Base-by-base conservation (phyloP, 441 rosid species). In the Daphne laureola region DNA sequence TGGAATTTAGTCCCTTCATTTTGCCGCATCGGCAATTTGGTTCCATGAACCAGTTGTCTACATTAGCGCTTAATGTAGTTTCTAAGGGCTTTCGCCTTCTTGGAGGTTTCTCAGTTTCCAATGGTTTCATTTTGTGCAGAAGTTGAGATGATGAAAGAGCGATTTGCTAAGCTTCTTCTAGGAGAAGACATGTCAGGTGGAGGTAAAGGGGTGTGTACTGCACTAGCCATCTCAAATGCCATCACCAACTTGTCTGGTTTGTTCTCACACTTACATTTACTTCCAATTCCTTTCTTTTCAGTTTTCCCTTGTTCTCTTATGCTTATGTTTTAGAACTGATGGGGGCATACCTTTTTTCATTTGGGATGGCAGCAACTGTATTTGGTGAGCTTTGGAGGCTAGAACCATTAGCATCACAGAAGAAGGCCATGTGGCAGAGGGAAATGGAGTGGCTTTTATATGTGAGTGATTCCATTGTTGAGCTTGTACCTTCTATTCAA, bases 161-260 rank as follows among this genome's bases (percentile, higher is more conserved):
- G 97, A 76, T 93, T 87, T 59, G 96, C 97, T 2, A 93, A 93
- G 84, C 83, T 93, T 47, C 92, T 93, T 47, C 67, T 92, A 1
- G 98, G 98, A 49, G 98, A 92, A 56, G 98, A 92, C 69, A 92
- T 92, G 98, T 92, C 98, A 11, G 98, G 97, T 11, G 95, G 98
- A 46, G 96, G 97, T 12, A 87, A 93, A 72, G 98, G 98, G 36
- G 98, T 85, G 42, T 93, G 95, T 58, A 89, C 90, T 26, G 97
- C 98, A 1, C 96, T 93, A 59, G 97, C 98, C 26, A 93, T 93
- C 70, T 93, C 93, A 21, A 93, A 89, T 69, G 96, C 98, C 55
- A 87, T 93, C 65, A 90, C 97, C 16, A 90, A 93, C 73, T 96
- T 90, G 63, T 89, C 98, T 56, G 98, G 97, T 82, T 35, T 61